Evolutionary conservation across 495 filamentous ascomycete genomes (phyloP), one percentile per base, ranked within the genome.

Genomic region (Trypethelium eluteriae): DNA sequence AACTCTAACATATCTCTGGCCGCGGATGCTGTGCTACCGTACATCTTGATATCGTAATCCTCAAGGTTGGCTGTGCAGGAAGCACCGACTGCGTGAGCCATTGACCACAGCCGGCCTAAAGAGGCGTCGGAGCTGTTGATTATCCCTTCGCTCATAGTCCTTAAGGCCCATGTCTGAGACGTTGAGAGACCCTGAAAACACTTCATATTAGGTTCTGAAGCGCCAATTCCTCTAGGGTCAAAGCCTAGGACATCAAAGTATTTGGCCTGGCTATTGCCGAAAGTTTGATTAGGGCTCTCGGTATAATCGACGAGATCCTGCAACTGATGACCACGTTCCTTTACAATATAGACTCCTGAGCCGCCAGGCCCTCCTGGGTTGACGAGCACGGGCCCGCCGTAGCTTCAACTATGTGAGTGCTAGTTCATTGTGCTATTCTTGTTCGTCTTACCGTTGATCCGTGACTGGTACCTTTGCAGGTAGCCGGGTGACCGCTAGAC

Each of bases 241-340:
- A 75, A 83, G 69, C 81, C 79, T 75, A 87, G 76, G 34, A 86
- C 78, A 64, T 87, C 84, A 69, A 78, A 84, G 63, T 78, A 81
- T 68, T 75, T 78, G 36, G 79, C 65, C 9, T 63, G 47, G 11
- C 38, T 64, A 11, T 59, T 18, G 36, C 70, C 68, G 46, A 70
- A 35, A 12, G 62, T 67, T 59, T 59, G n/a, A 7, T 35, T 3
- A 59, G 53, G 53, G 32, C 36, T 32, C 34, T 59, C 32, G 18
- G 53, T 14, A 64, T 82, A 80, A 44, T 79, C 78, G 38, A 77
- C 66, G 49, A 78, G 67, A 25, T 74, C 72, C 41, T 78, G 75
- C 1, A 79, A 35, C 3, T 38, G n/a, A 16, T 67, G 50, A 32
- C 69, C 76, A 49, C 39, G 61, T 14, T 18, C 38, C 1, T 71